Evolutionary conservation across 192 early-diverging fungal species (phyloP).

Genomic region (Linnemannia elongata): DNA sequence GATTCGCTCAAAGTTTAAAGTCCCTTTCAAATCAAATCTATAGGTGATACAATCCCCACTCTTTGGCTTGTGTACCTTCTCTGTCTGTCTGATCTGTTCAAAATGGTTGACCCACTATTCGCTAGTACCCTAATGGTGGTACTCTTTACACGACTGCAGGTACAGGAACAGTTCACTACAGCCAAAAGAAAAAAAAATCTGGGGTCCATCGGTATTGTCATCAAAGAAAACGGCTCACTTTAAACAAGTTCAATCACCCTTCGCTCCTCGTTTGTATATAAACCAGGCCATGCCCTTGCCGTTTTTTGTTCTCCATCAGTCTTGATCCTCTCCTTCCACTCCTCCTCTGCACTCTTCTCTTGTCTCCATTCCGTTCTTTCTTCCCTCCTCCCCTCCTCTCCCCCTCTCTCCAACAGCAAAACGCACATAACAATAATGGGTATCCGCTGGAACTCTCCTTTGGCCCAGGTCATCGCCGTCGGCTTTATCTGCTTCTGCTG

Average conservation of each 20-base stretch:
- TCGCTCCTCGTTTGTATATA: neutral
- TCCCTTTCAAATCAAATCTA: neutral
- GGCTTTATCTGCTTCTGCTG: conserved; percentile 81
- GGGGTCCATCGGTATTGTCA: neutral
- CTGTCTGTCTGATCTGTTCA: too few relatives aligned
- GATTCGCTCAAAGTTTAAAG: neutral
- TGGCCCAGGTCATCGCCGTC: conserved; percentile 78
- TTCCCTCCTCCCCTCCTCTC: conserved; percentile 2
- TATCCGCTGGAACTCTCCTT: conserved; percentile 66
- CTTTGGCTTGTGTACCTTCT: too few relatives aligned
- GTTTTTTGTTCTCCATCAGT: neutral
- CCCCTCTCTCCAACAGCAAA: neutral
- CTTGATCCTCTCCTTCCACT: neutral
- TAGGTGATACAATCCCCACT: neutral
- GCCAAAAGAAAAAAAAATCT: neutral
- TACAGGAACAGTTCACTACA: too few relatives aligned
- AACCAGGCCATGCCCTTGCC: neutral
- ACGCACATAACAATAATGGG: conserved; percentile 22
- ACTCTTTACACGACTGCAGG: too few relatives aligned
- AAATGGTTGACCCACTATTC: too few relatives aligned
- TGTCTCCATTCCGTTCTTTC: neutral
- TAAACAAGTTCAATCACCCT: neutral
- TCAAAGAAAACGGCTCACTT: neutral
- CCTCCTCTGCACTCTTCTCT: neutral
- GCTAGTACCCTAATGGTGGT: too few relatives aligned